Evolutionary conservation across 2,329 filamentous ascomycete genomes (phyloP).

Genomic region (Aspergillus sp.): DNA sequence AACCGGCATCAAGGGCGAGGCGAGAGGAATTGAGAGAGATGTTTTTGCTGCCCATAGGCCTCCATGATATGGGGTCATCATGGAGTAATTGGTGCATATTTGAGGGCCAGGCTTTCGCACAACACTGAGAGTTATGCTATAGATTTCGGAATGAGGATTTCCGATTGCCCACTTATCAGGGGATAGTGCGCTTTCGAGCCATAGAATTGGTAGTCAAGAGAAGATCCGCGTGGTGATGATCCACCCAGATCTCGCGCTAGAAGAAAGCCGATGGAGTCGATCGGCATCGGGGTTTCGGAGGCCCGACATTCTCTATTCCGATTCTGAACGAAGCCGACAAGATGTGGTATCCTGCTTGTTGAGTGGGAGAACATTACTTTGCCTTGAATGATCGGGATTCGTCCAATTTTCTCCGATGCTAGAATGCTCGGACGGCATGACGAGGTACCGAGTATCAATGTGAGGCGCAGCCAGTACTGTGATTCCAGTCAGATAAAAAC

Average conservation of each 20-base stretch:
- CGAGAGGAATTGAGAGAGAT: too few species aligned
- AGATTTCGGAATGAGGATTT: background rate
- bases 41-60: too few species aligned
- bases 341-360: background rate
- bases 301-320: background rate
- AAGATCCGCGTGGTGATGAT: background rate
- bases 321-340: background rate
- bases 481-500: too few species aligned
- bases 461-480: too few species aligned
- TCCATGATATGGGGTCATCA: too few species aligned
- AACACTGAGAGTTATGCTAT: background rate
- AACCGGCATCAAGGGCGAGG: background rate
- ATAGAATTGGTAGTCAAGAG: background rate
- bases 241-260: background rate
- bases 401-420: too few species aligned
- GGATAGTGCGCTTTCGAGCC: background rate
- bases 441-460: too few species aligned
- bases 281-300: background rate
- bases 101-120: background rate
- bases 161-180: background rate
- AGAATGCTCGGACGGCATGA: too few species aligned
- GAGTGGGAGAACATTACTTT: too few species aligned
- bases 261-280: background rate
- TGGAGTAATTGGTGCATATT: background rate
- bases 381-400: too few species aligned